These are phyloP conservation scores for Eremomyces bilateralis DNA, from an alignment of 495 filamentous ascomycete species.

Conservation along the genomic window DNA sequence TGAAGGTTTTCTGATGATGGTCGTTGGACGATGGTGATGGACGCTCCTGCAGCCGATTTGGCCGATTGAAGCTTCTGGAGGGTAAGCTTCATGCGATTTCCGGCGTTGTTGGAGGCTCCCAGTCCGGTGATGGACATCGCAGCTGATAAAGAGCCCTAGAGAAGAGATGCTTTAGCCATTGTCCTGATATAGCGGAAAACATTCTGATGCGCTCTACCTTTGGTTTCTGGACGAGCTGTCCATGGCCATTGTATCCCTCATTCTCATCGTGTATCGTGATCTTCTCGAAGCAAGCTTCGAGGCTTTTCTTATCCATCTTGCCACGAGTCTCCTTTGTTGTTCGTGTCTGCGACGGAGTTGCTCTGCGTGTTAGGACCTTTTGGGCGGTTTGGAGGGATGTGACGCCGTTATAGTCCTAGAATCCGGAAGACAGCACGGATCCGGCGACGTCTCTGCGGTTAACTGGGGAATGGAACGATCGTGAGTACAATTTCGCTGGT, in stretches of 20 bases:
- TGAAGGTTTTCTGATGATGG: no score
- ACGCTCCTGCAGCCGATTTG: constrained; percentile 19
- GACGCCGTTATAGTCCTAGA: no score
- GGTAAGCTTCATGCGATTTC: constrained; percentile 20
- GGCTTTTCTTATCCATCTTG: constrained; percentile 14
- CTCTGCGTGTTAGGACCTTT: no score
- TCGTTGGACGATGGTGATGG: constrained; percentile 37
- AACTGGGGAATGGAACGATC: no score
- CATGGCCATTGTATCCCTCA: constrained; percentile 9
- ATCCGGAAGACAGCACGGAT: no score
- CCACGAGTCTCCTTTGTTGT: no score
- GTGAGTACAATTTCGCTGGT: no score
- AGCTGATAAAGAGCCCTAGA: constrained; percentile 16
- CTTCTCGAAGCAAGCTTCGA: constrained; percentile 21
- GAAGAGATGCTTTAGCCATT: constrained; percentile 4
- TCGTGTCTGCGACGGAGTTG: no score
- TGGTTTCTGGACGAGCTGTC: constrained; percentile 11
- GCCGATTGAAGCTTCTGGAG: constrained; percentile 20
- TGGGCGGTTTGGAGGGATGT: no score
- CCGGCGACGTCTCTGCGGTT: no score
- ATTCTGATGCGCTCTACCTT: constrained; percentile 17
- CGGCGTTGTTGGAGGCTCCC: constrained; percentile 9
- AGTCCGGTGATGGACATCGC: constrained; percentile 18
- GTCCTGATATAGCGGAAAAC: constrained; percentile 3
- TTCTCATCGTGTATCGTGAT: constrained; percentile 22